Evolutionary conservation across 2,329 filamentous ascomycete genomes (phyloP), one percentile per base, ranked within the genome.

Genomic region (Botrytis galanthina): DNA sequence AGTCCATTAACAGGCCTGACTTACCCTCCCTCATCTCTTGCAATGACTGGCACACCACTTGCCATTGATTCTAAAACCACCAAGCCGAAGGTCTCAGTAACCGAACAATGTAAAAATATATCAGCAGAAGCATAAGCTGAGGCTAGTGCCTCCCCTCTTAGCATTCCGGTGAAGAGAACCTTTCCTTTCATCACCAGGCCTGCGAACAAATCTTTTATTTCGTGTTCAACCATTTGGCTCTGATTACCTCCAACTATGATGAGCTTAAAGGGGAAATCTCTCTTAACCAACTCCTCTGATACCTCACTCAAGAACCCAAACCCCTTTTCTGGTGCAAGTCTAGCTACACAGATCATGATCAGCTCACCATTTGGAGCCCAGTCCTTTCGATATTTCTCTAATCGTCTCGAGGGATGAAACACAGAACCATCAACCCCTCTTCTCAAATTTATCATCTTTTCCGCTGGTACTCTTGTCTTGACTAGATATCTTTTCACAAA

Each of bases 1-100:
- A 67, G 3, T 44, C n/a, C 62, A n/a, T 32, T 3, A 42, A 32
- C 16, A 22, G 9, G 37, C 20, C 14, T 32, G 4, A 66, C 48
- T 67, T 60, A 72, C 70, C 70, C 91, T 16, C 91, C 91, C 79
- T 91, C 89, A 77, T 92, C 90, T 63, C 91, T 86, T 4, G 91
- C 91, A 70, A 93, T 84, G 37, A 93, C 90, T 0, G 90, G 90
- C 3, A 93, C 85, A 4, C 90, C 90, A 75, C 89, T 91, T 0
- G 90, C 90, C 90, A 93, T 92, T 4, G 89, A 88, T 81, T 92
- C 91, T 2, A 92, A 83, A 1, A 92, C 90, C 0, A 93, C 90
- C 16, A 93, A 83, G 0, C 91, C 91, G 80, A 93, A 92, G 0
- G 91, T 54, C 48, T 54, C 48, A 14, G 48, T 54, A 16, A 54